These are phyloP conservation scores for Cutaneotrichosporon daszewskae DNA, from an alignment of 1,284 basidiomycete genomes.

Conservation along the genomic window DNA sequence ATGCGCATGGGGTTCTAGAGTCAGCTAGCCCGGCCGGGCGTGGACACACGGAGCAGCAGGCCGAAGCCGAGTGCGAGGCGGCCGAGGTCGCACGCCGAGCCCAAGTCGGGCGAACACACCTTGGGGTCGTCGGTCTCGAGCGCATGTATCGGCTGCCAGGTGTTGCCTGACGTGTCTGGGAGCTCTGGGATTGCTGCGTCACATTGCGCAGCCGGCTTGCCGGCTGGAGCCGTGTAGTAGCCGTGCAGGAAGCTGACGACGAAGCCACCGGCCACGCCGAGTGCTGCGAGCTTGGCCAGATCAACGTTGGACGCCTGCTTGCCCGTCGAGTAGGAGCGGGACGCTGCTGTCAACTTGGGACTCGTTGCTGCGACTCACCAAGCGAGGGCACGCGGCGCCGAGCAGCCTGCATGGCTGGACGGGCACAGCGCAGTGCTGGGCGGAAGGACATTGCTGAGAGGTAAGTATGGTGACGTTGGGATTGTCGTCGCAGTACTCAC, in stretches of 20 bases:
- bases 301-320: background rate
- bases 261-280: constrained; percentile 11
- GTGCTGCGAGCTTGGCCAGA: constrained; percentile 4
- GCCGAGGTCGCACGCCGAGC: constrained; percentile 1
- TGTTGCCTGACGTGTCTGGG: constrained; percentile 29
- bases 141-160: constrained; percentile 36
- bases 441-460: constrained; percentile 6
- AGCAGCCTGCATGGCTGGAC: constrained; percentile 4
- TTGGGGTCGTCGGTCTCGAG: constrained; percentile 43
- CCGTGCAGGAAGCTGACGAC: constrained; percentile 4
- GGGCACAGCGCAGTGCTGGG: constrained; percentile 8
- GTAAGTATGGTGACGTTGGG: too few relatives aligned
- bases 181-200: constrained; percentile 33
- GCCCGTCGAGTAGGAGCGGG: constrained; percentile 6
- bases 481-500: background rate
- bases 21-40: too few relatives aligned
- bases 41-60: constrained; percentile 15
- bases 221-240: constrained; percentile 7
- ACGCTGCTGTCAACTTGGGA: constrained; percentile 4
- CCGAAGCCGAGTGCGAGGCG: constrained; percentile 8
- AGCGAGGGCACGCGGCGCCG: constrained; percentile 5
- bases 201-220: background rate
- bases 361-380: background rate
- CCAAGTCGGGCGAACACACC: constrained; percentile 37
- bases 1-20: constrained; percentile 61